These are phyloP conservation scores for Xylariaceae sp. DNA, from an alignment of 2,329 filamentous ascomycete species.

Conservation along the genomic window DNA sequence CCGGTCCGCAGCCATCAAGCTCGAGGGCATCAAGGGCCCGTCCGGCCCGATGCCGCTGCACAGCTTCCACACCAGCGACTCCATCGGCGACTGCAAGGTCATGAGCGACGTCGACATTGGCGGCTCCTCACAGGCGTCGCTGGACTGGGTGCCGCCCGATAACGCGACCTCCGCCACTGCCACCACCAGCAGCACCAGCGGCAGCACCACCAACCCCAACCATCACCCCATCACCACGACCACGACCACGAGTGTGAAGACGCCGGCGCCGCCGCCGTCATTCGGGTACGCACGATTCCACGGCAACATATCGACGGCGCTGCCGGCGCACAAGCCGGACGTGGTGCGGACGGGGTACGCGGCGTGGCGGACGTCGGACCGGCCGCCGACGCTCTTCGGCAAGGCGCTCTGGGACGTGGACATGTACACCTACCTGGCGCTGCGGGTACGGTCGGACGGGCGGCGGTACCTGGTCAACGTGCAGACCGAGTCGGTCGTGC, in stretches of 20 bases:
- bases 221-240: too few relatives aligned
- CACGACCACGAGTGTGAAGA: background rate
- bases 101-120: constrained; percentile 86
- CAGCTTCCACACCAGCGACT: constrained; percentile 47
- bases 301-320: constrained; percentile 77
- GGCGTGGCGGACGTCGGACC: constrained; percentile 78
- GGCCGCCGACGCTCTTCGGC: constrained; percentile 74
- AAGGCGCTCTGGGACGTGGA: constrained; percentile 83
- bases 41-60: constrained; percentile 57
- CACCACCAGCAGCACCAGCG: too few relatives aligned
- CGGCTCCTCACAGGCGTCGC: constrained; percentile 67
- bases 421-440: constrained; percentile 75
- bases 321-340: constrained; percentile 67
- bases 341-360: constrained; percentile 80
- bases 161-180: too few relatives aligned
- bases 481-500: constrained; percentile 88
- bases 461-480: constrained; percentile 91
- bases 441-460: constrained; percentile 85
- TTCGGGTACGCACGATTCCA: constrained; percentile 67
- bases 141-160: constrained; percentile 31
- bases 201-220: too few relatives aligned
- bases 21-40: constrained; percentile 61
- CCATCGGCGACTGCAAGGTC: constrained; percentile 54
- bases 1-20: constrained; percentile 49
- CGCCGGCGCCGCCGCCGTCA: background rate